Base-by-base conservation (phyloP, 495 filamentous ascomycete species). In the Peziza echinospora region DNA sequence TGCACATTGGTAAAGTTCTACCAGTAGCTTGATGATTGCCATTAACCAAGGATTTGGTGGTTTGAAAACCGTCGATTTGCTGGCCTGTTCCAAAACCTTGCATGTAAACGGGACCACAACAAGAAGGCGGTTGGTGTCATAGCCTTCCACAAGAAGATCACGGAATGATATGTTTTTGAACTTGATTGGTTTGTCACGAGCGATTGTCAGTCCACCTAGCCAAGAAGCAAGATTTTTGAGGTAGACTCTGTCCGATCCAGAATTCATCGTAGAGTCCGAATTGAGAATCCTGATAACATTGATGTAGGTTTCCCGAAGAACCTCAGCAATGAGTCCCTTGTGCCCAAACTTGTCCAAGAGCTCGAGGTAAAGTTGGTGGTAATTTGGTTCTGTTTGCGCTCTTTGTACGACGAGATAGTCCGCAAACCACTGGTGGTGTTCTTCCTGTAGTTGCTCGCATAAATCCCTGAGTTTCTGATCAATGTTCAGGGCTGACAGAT, bases 161-260 rank as follows among this genome's bases (percentile, higher is more conserved):
- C 86, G 86, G 71, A 99, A 96, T 2, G 86, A 89, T 43, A 99
- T 84, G 63, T 93, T 91, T 60, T 78, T 86, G 61, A 89, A 84
- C 62, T 86, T 87, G 64, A 99, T 86, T 6, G 89, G 87, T 60
- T 91, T 86, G 60, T 99, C 80, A 48, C 85, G 78, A 10, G 87
- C 89, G 47, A 99, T 73, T 5, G 89, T 99, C 56, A 99, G 63
- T 17, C 85, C 82, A 3, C 89, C 89, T 23, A 99, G 73, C 89
- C 89, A 99, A 37, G 72, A 72, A 39, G 79, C 86, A 7, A 99
- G 66, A 57, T 91, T 93, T 61, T 93, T 96, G 24, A 99, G 65
- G 53, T 93, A 81, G 8, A 73, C 73, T 49, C 89, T 72, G 52
- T 99, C 91, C 2, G 74, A 78, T 3, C 77, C 69, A 28, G 76